phyloP scores from a whole-genome alignment of 2,329 filamentous ascomycete genomes.

The Bimuria novae-zelandiae region DNA sequence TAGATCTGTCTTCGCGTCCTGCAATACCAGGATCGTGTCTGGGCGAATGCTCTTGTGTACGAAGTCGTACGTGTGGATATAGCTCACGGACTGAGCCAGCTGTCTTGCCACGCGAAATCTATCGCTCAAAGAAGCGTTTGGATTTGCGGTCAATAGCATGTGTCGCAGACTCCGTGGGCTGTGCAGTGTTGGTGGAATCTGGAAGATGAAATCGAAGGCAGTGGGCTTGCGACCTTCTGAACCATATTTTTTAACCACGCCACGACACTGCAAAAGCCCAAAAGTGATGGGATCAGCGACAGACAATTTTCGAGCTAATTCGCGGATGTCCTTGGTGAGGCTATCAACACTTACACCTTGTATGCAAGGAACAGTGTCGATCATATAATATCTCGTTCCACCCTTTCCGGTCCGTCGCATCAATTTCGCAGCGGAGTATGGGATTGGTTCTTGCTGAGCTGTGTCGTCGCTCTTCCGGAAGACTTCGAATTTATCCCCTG shows the following conservation, averaged over 20 bases:
- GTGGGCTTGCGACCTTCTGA: constrained; percentile 6
- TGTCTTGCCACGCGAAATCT: constrained; percentile 39
- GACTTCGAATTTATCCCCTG: constrained; percentile 2
- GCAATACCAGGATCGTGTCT: constrained; percentile 46
- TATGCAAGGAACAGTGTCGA: constrained; percentile 13
- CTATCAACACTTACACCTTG: constrained; percentile 4
- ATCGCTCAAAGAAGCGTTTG: constrained; percentile 28
- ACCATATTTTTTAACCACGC: constrained; percentile 20
- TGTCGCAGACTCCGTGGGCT: constrained; percentile 23
- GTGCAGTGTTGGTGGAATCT: constrained; percentile 7
- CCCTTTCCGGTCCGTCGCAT: not conserved
- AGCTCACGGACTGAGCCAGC: constrained; percentile 44
- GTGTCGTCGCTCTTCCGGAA: not conserved
- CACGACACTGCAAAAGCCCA: constrained; percentile 37
- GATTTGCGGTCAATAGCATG: constrained; percentile 14
- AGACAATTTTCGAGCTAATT: constrained; percentile 28
- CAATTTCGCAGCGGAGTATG: constrained; percentile 8
- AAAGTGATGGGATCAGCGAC: constrained; percentile 33
- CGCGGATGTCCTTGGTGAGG: constrained; percentile 27
- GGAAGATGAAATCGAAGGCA: constrained; percentile 17
- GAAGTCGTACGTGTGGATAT: constrained; percentile 48
- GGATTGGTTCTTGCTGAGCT: constrained; percentile 1
- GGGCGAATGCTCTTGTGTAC: constrained; percentile 56
- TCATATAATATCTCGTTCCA: constrained; percentile 2
- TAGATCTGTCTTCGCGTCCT: constrained; percentile 20